Percentiles rank a stretch among this genome's conserved stretches.
Conservation (phyloP, 306 rosid genomes). For the Lathyrus tuberosus region DNA sequence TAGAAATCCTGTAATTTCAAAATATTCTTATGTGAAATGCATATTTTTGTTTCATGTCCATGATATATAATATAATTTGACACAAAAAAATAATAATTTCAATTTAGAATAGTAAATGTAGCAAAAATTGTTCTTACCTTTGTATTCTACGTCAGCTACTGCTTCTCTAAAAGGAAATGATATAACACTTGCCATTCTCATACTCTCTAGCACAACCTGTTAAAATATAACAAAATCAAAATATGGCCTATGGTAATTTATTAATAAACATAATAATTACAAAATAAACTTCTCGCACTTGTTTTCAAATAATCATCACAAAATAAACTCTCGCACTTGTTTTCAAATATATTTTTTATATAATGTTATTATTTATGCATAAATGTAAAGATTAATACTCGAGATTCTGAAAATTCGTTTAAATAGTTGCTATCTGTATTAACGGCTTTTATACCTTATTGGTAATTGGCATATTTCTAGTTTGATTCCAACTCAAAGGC, state of each 20-base stretch:
- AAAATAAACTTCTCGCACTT: background rate
- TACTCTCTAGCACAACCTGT: constrained; percentile 84
- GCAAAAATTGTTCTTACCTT: constrained; percentile 54
- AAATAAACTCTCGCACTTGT: background rate
- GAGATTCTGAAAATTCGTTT: background rate
- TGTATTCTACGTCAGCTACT: constrained; percentile 84
- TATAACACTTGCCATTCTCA: constrained; percentile 92
- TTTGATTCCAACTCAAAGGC: constrained; percentile 70
- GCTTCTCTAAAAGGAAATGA: constrained; percentile 94
- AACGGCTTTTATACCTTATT: constrained; percentile 56
- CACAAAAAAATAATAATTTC: background rate
- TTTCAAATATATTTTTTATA: too few relatives aligned
- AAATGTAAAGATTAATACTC: background rate
- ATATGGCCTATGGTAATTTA: background rate
- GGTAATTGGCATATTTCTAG: constrained; percentile 70
- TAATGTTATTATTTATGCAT: background rate
- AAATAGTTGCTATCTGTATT: background rate
- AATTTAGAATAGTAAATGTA: background rate
- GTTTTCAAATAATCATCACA: background rate
- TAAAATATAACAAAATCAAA: constrained; percentile 23
- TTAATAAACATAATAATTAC: background rate
- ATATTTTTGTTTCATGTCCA: background rate
- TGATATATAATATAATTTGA: background rate
- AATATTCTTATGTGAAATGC: constrained; percentile 29
- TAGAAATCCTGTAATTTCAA: constrained; percentile 64